These are phyloP conservation scores for Bonia amplexicaulis DNA, from an alignment of 176 grass and related monocot species.

Conservation along the genomic window DNA sequence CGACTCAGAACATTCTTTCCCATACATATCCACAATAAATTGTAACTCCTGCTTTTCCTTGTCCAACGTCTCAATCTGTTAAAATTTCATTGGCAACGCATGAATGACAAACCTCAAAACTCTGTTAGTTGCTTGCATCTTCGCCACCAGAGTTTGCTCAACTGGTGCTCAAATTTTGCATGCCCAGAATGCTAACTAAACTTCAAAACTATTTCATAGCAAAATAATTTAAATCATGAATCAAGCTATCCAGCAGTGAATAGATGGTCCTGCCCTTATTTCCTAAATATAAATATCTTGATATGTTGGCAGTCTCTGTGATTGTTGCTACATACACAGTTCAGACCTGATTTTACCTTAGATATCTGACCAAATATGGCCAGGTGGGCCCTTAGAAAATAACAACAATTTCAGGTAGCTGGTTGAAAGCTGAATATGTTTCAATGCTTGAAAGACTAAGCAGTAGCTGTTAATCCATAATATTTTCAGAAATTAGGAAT, in stretches of 20 bases:
- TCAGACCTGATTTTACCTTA: not conserved
- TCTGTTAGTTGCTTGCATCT: conserved; percentile 11
- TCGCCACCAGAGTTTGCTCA: not conserved
- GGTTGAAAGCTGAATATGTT: conserved; percentile 7
- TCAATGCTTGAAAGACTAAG: not conserved
- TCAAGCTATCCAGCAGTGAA: conserved; percentile 3
- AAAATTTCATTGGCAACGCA: conserved; percentile 31
- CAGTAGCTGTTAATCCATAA: conserved; percentile 4
- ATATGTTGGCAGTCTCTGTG: not conserved
- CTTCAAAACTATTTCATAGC: not conserved
- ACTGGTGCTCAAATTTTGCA: not conserved
- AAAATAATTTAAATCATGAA: not conserved
- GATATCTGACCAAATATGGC: not conserved
- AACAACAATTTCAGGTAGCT: not conserved
- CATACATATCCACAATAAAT: conserved; percentile 82
- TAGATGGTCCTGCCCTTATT: not conserved
- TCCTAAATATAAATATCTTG: not conserved
- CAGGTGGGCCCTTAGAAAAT: not conserved
- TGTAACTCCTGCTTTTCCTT: conserved; percentile 74
- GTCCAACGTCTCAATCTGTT: conserved; percentile 77
- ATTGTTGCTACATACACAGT: not conserved
- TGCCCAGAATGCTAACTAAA: not conserved
- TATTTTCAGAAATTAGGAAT: not conserved
- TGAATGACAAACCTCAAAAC: not conserved
- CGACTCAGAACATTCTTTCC: conserved; percentile 63